Evolutionary conservation across 257 asterid species (phyloP), one percentile per base, ranked within the genome.

Genomic region (Capsicum pubescens): DNA sequence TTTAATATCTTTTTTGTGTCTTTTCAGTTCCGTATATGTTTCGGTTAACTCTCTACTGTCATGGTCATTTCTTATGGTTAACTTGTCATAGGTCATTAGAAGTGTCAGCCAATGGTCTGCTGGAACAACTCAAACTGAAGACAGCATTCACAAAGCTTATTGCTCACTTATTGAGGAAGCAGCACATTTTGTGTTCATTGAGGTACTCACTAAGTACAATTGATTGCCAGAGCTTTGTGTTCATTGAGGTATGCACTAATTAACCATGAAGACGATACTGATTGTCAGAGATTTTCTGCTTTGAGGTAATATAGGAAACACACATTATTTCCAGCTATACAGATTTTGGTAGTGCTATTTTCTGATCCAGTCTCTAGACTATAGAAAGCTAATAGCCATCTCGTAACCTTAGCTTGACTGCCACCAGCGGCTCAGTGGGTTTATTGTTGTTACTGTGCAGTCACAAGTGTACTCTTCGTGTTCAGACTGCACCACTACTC

Each of bases 71-170:
- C n/a, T 35, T 52, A 67, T 54, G 50, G 81, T 54, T 67, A 42
- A 35, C 72, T 48, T 83, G 79, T 76, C 83, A 71, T 88, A 95
- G 98, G 91, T 95, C 76, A 92, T 95, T 89, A 91, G 98, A 92
- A 95, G 99, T 85, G 99, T 94, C 85, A 90, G 98, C 90, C 97
- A 95, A 64, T 95, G 99, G 99, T 95, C 99, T 86, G 98, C 99
- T 85, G 99, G 99, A 82, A 94, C 94, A 83, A 92, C 91, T 84
- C 94, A 92, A 91, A 94, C 97, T 64, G 99, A 95, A 87, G 99
- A 95, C 89, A 95, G 99, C 94, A 95, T 95, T 88, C 98, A 95
- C 84, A 92, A 87, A 90, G 97, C 99, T 87, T 92, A 95, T 80
- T 94, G 98, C 87, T 91, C 94, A 86, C 94, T 94, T 84, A 93